Evolutionary conservation across 345 rosid species (phyloP), one percentile per base, ranked within the genome.

Genomic region (Lumnitzera littorea): DNA sequence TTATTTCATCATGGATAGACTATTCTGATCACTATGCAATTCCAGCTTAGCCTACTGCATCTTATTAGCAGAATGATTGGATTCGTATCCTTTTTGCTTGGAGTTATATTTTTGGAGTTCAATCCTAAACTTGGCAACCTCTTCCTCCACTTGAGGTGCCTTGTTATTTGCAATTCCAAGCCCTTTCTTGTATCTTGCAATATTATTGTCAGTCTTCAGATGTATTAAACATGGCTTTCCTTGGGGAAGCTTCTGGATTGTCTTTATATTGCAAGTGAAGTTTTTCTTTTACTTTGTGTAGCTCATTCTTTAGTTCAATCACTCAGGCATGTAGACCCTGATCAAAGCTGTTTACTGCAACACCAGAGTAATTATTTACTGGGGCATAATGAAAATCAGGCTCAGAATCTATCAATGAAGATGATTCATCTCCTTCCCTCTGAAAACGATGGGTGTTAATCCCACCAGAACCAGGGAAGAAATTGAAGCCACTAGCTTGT

Each of bases 321-420:
- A 86, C 64, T 72, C 63, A 76, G 66, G 71, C 67, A 16, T 63
- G 78, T 58, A 73, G 43, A 46, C 68, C 79, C 64, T 82, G 88
- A 56, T 75, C 86, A 62, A 70, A 65, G 57, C 77, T 76, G 61
- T 71, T 71, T 24, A 79, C 68, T 47, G 76, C 72, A 24, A 75
- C 57, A 70, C 73, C 74, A 1, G 82, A 78, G 70, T 73, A 80
- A 70, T 84, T 85, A 65, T 77, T 77, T 29, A 86, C 80, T 11
- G 96, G 89, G 54, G 89, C 88, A 64, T 78, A 79, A 62, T 83
- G 88, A n/a, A 84, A 85, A 65, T 87, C 94, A 0, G 71, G 31
- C 31, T 87, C 96, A 15, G 88, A 89, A 70, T 92, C 96, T 1
- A 88, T 71, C 56, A 73, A 31, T n/a, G 85, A 84, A 61, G 84